These are phyloP conservation scores for Rhizophora apiculata DNA, from an alignment of 345 rosid genomes.

Conservation along the genomic window DNA sequence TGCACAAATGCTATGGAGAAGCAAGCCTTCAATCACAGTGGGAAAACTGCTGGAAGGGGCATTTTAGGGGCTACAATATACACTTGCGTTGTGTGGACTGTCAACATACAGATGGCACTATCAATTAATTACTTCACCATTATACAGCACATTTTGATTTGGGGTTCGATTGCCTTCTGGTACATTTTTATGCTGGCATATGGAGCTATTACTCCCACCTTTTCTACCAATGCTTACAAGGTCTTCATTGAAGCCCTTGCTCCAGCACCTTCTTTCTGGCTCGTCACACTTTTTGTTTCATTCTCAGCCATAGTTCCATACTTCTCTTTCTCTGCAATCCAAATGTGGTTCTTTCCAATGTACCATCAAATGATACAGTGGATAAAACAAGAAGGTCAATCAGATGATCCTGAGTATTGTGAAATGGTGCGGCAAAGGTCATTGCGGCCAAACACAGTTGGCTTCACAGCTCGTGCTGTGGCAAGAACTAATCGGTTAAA, in stretches of 20 bases:
- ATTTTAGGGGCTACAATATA: slow-evolving; percentile 74
- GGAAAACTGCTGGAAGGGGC: slow-evolving; percentile 57
- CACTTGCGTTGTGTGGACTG: slow-evolving; percentile 82
- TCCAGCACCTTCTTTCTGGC: slow-evolving; percentile 76
- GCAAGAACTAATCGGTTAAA: slow-evolving; percentile 18
- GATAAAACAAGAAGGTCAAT: slow-evolving; percentile 65
- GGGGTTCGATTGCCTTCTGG: slow-evolving; percentile 71
- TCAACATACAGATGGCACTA: slow-evolving; percentile 78
- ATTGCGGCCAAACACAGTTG: slow-evolving; percentile 66
- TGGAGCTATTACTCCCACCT: slow-evolving; percentile 45
- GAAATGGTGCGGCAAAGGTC: slow-evolving; percentile 81
- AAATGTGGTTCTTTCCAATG: slow-evolving; percentile 89
- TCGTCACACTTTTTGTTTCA: slow-evolving; percentile 50
- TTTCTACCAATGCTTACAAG: slow-evolving; percentile 51
- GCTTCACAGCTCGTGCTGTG: slow-evolving; percentile 62
- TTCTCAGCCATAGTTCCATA: slow-evolving; percentile 57
- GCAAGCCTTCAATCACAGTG: slow-evolving; percentile 62
- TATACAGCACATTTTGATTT: slow-evolving; percentile 61
- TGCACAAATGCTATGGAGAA: slow-evolving; percentile 58
- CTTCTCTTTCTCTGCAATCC: slow-evolving; percentile 57
- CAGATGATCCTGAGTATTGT: slow-evolving; percentile 64
- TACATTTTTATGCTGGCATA: slow-evolving; percentile 64
- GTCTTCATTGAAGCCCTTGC: slow-evolving; percentile 77
- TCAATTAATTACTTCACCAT: slow-evolving; percentile 73
- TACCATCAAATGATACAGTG: slow-evolving; percentile 89